Base-by-base conservation (phyloP, 495 filamentous ascomycete species). In the Penicillium bialowiezense region DNA sequence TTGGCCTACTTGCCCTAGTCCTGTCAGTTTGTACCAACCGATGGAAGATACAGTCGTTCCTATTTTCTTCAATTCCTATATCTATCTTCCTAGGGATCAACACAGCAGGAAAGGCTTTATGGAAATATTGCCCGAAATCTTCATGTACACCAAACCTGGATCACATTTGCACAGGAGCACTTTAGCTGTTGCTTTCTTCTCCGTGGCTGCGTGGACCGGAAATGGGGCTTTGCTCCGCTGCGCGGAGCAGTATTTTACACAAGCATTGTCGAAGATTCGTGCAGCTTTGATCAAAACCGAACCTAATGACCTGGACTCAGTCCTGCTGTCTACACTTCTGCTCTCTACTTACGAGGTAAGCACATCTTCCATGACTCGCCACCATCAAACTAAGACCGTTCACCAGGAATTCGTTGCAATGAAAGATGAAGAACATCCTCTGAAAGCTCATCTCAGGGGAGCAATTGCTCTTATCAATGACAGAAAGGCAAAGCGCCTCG, bases 311-410 rank as follows among this genome's bases (percentile, higher is more conserved):
- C 64, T 76, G 17, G 80, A 87, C 49, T 68, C 74, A 32, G 79
- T 81, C 10, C 59, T 89, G n/a, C 77, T 82, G 21, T 71, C 82
- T 0, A 77, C 87, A 18, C 63, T 89, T 32, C 56, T 86, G 21
- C 65, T 87, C 35, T 80, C 79, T 0, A 74, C 82, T n/a, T 88
- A 81, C 48, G 84, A 88, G 74, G 81, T 84, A 54, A 33, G 68
- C 29, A 32, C 29, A 12, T 7, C 12, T 4, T 32, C 7, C 10
- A 32, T 32, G 5, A 32, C 12, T 3, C 3, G 12, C 5, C 5
- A 13, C 12, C 12, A 5, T 32, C 12, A n/a, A 32, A 8, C 28
- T 56, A 21, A 9, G 36, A 3, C 5, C 5, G 10, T 5, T 32
- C 10, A 7, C 10, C 12, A 71, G 68, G 64, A 69, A 52, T 65